Base-by-base conservation (phyloP, 805 yeast genomes). In the Starmera caribaea region DNA sequence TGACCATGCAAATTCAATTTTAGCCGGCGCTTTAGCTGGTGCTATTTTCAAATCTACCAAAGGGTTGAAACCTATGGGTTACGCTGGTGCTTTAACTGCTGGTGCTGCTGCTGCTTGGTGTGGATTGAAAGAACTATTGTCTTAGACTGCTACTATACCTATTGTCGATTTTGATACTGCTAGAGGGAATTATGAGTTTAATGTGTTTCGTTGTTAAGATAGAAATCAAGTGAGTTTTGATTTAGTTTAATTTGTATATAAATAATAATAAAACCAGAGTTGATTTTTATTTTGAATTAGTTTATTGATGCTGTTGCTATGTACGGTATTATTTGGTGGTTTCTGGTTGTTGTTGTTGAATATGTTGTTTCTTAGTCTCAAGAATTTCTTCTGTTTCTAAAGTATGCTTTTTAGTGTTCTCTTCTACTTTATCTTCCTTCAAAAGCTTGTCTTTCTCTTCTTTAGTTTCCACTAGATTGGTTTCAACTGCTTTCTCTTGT, bases 71-170 rank as follows among this genome's bases (percentile, higher is more conserved):
- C 96, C 95, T 43, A 83, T 87, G 90, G 88, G 83, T 21, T 79
- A 84, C 54, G 77, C 95, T 26, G 75, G 95, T 17, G 92, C 74
- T 34, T 59, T 89, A 56, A 81, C 79, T 79, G 85, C 95, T n/a
- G 75, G 77, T 47, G 95, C 83, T 45, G 95, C 97, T 39, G 96
- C 83, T 46, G 78, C 76, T 30, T 90, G 98, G 98, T 81, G 95
- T 68, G 90, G 82, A 37, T 56, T 82, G 54, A 90, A 90, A 67
- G 51, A 57, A 13, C 28, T 50, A 16, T 40, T 54, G 30, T 21
- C 26, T 21, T 21, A 21, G 26, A 21, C 8, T 21, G 7, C 24
- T 21, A 7, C 24, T 21, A 7, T 21, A n/a, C n/a, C n/a, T n/a
- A n/a, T n/a, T n/a, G n/a, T 21, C 4, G 24, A 21, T 21, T 5